Base-by-base conservation (phyloP, 768 basidiomycete genomes). In the Albatrellus ellisii region DNA sequence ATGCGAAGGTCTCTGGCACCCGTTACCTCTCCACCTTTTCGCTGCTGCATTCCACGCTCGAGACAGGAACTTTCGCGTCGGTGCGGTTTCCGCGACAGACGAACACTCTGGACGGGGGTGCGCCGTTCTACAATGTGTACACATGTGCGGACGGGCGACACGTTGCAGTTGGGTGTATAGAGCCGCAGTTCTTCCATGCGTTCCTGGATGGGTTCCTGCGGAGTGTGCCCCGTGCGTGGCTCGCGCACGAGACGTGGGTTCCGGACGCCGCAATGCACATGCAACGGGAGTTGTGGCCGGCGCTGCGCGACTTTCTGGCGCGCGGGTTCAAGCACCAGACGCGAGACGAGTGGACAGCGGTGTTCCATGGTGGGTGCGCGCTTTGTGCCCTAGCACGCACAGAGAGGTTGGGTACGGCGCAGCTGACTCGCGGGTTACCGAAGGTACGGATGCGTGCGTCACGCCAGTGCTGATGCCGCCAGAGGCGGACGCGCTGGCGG, bases 71-170 rank as follows among this genome's bases (percentile, higher is more conserved):
- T 3, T 52, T 68, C 27, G 24, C 36, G 5, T 39, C 46, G 3
- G 41, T 70, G 48, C 54, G 56, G 17, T 60, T 60, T 20, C 57
- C 59, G 18, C 66, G 79, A 41, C 80, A 79, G 17, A 57, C 59
- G 4, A 80, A 82, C 50, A 32, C 68, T 1, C 70, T 89, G 17
- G 86, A 86, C 48, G 82, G 83, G 0, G 84, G 81, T 3, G 70
- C 82, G 4, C 86, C 86, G 0, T 87, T 77, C 62, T 90, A 90
- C 52, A 68, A 67, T 45, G 61, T 83, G 8, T 88, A 90, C 51
- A 66, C 68, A 0, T 87, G 84, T 54, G 65, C 73, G 43, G 83
- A 81, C 54, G 78, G 77, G 1, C 61, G 68, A 28, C 85, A 73
- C 70, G 82, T 90, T 70, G 74, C 78, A 2, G 72, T 89, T 21